Evolutionary conservation across 192 early-diverging fungal species (phyloP), one percentile per base, ranked within the genome.

Genomic region (Dissophora globulifera): DNA sequence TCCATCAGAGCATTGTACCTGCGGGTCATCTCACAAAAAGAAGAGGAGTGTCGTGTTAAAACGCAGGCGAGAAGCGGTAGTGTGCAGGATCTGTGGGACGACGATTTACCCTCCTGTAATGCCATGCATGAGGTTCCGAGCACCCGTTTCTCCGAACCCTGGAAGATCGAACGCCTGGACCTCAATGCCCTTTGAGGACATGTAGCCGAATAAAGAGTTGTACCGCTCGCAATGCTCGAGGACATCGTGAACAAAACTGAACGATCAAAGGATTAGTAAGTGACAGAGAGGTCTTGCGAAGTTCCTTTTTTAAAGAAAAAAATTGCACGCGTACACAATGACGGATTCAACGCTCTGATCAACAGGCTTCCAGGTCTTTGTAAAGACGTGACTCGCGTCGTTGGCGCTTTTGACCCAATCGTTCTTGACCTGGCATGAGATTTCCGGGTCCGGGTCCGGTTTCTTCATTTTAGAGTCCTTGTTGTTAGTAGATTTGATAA

Each of bases 51-150:
- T 6, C 4, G 11, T 4, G 22, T 41, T 22, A 29, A 6, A 29
- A 29, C 49, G 23, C 5, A 7, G 22, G 25, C 12, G 27, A 27
- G 10, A n/a, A n/a, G 43, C 12, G 16, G 16, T 4, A 17, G 16
- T 45, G 43, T 45, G 16, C 9, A 45, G 43, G 15, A 45, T 35
- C 30, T 17, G 12, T n/a, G 19, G 16, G 20, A 15, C n/a, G n/a
- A n/a, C n/a, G n/a, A n/a, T n/a, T 58, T 55, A 76, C 71, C 71
- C 71, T 40, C 71, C 71, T 11, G 71, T 76, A 27, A 59, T 32
- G 2, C 71, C 71, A 1, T 35, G 46, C 8, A 58, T 26, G 10
- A 61, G 35, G 8, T 40, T 54, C 33, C 71, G 57, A 20, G 46
- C 71, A 0, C 71, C 71, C 2, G 71, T 76, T 29, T 76, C 71